Evolutionary conservation across 2,329 filamentous ascomycete species (phyloP), one percentile per base, ranked within the genome.

Genomic region (Sporothrix protearum): DNA sequence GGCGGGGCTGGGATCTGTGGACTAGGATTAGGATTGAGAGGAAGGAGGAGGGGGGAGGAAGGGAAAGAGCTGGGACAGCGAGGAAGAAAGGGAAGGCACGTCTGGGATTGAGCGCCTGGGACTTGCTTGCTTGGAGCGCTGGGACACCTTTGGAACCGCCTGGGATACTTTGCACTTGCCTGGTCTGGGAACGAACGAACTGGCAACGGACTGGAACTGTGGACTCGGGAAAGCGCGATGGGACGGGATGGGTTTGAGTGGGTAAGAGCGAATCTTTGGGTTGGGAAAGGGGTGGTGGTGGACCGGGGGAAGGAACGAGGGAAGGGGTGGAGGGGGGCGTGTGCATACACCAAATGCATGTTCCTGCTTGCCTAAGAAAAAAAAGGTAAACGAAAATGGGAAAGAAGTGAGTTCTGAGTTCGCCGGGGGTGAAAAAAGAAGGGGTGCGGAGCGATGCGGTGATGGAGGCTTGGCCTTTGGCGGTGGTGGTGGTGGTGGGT

Each of bases 401-500:
- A 47, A 47, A 49, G 64, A 57, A 39, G 36, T 25, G 47, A 53
- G 25, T 1, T 39, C 39, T 22, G 30, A 53, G 19, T 10, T 30
- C 39, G 51, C 39, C 45, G 39, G 53, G 33, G 28, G 42, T 36
- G 30, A 49, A 39, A 68, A 45, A 68, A 53, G 59, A 68, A 19
- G 51, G 49, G 64, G 64, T 73, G 64, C 72, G 72, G 69, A 71
- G 66, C 71, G 73, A 73, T 73, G 72, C 72, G 72, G 68, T 72
- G 72, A 71, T 64, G 64, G 72, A 67, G 64, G 53, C 68, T 69
- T 61, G 45, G 51, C 30, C 22, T 57, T 33, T 57, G 53, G 53
- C 33, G 53, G 53, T 33, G 53, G 28, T 28, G 51, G 28, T 16
- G 9, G 39, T 28, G 25, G 5, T 33, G 36, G 68, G 42, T 28